Evolutionary conservation across 2,329 filamentous ascomycete genomes (phyloP).

Genomic region (Alternaria postmessia): DNA sequence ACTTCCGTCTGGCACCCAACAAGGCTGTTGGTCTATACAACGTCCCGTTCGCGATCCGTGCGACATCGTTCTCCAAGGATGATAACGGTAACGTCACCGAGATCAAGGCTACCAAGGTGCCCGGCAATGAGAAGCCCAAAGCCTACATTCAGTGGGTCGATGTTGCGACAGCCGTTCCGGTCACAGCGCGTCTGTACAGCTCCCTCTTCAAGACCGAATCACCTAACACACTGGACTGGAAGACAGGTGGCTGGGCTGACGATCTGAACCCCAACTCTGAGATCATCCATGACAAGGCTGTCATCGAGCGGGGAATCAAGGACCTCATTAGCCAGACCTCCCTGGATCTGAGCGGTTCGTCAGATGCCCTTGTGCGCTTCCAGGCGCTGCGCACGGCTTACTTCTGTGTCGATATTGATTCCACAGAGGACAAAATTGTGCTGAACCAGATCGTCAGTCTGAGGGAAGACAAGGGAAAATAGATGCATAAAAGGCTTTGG

Average conservation of each 20-base stretch:
- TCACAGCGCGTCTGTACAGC: constrained; percentile 77
- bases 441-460: constrained; percentile 91
- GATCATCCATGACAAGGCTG: constrained; percentile 76
- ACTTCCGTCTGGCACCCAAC: constrained; percentile 79
- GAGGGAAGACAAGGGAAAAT: constrained; percentile 73
- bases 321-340: constrained; percentile 73
- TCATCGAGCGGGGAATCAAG: constrained; percentile 84
- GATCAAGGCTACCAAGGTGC: constrained; percentile 71
- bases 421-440: constrained; percentile 74
- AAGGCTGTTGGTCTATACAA: constrained; percentile 78
- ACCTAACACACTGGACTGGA: constrained; percentile 72
- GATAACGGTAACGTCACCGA: constrained; percentile 70
- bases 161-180: constrained; percentile 67
- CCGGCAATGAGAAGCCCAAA: constrained; percentile 72
- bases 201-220: constrained; percentile 87
- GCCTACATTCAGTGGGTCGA: constrained; percentile 87
- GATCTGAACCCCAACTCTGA: constrained; percentile 88
- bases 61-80: constrained; percentile 73
- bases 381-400: constrained; percentile 91
- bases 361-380: constrained; percentile 73
- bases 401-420: constrained; percentile 82
- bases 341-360: constrained; percentile 41
- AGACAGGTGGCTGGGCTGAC: constrained; percentile 79
- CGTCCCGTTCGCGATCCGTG: constrained; percentile 73
- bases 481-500: neutral